A percentile compares a stretch with the other conserved stretches of the same genome.
Evolutionary conservation across 2,329 filamentous ascomycete species (phyloP).

Genomic region (Fusarium circinatum): DNA sequence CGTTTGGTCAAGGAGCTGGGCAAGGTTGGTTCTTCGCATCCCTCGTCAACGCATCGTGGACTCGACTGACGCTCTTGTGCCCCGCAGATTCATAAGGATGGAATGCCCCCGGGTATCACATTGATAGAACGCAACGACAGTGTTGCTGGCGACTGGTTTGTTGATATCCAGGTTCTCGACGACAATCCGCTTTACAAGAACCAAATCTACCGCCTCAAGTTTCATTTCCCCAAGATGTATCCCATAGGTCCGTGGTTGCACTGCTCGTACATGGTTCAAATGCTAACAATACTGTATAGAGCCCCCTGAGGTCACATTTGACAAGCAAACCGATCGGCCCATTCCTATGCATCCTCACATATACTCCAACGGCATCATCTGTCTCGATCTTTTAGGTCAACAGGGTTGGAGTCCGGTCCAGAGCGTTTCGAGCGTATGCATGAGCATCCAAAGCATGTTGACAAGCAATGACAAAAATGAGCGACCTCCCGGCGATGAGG

Average conservation of each 20-base stretch:
- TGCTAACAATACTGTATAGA: constrained; percentile 62
- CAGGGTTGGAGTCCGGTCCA: constrained; percentile 97
- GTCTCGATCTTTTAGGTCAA: constrained; percentile 87
- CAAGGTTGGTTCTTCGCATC: constrained; percentile 56
- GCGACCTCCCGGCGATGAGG: constrained; percentile 87
- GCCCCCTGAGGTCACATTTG: constrained; percentile 93
- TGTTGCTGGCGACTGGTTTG: constrained; percentile 78
- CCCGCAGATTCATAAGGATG: constrained; percentile 62
- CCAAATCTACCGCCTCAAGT: constrained; percentile 85
- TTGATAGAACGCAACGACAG: constrained; percentile 85
- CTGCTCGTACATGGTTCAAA: background rate
- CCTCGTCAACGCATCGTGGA: background rate
- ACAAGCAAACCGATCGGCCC: constrained; percentile 69
- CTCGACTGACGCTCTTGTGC: constrained; percentile 32
- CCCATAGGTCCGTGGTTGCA: constrained; percentile 77
- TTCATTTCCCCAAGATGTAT: constrained; percentile 84
- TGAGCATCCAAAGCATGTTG: constrained; percentile 98
- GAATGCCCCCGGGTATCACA: constrained; percentile 75
- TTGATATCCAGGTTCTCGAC: constrained; percentile 93
- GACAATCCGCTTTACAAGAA: constrained; percentile 86
- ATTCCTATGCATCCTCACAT: constrained; percentile 98
- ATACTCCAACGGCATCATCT: constrained; percentile 99
- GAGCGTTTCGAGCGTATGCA: constrained; percentile 95
- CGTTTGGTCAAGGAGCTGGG: constrained; percentile 68
- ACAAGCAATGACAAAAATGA: constrained; percentile 94